Evolutionary conservation across 1,139 yeast genomes (phyloP).

Genomic region (Nakaseomyces uthaithaninus): DNA sequence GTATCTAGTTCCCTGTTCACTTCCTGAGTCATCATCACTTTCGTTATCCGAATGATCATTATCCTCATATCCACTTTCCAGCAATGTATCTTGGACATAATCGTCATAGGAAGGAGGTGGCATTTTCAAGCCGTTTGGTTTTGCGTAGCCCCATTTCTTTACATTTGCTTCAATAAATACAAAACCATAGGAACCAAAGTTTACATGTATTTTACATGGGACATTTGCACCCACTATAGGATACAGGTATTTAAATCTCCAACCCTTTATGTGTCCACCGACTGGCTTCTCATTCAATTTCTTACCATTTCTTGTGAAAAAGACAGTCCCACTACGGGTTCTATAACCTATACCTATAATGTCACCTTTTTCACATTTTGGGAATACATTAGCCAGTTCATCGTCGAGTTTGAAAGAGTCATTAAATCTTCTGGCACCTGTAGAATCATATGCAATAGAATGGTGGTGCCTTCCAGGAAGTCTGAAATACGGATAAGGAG

Average conservation of each 20-base stretch:
- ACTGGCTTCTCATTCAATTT: slow-evolving; percentile 55
- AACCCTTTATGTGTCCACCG: slow-evolving; percentile 72
- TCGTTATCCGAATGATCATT: slow-evolving; percentile 30
- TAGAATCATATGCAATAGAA: slow-evolving; percentile 79
- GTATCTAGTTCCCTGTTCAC: slow-evolving; percentile 17
- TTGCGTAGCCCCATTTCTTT: slow-evolving; percentile 84
- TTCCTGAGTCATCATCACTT: slow-evolving; percentile 21
- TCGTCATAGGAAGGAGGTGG: slow-evolving; percentile 67
- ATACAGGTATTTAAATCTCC: slow-evolving; percentile 70
- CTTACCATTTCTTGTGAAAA: slow-evolving; percentile 64
- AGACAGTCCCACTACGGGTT: slow-evolving; percentile 51
- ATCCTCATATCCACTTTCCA: slow-evolving; percentile 35
- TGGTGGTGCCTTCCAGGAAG: slow-evolving; percentile 69
- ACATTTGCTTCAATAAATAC: slow-evolving; percentile 91
- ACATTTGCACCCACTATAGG: slow-evolving; percentile 86
- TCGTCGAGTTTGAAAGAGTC: slow-evolving; percentile 61
- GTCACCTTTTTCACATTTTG: slow-evolving; percentile 65
- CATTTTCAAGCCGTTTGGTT: slow-evolving; percentile 56
- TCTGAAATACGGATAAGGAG: slow-evolving; percentile 84
- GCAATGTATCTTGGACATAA: slow-evolving; percentile 36
- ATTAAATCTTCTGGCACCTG: slow-evolving; percentile 72
- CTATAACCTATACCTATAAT: slow-evolving; percentile 62
- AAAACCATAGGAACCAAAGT: slow-evolving; percentile 85
- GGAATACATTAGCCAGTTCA: slow-evolving; percentile 49
- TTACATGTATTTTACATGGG: slow-evolving; percentile 68